These are phyloP conservation scores for Globisporangium apiculatum DNA, from an alignment of 352 stramenopile species.

Conservation along the genomic window DNA sequence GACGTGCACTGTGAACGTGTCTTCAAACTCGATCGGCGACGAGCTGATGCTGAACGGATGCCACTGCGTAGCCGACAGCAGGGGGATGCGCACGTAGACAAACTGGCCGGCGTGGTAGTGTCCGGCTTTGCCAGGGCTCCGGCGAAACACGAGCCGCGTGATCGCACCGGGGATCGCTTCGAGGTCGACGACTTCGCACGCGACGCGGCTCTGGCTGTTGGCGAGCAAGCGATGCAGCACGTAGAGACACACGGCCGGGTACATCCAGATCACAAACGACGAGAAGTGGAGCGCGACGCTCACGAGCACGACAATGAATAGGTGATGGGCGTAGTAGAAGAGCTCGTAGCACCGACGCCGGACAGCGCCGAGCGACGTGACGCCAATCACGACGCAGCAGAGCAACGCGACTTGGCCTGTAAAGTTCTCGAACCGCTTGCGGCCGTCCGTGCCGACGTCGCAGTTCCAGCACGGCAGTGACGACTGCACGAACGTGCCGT, in stretches of 20 bases:
- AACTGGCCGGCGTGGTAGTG: conserved; percentile 82
- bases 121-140: conserved; percentile 59
- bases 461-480: conserved; percentile 63
- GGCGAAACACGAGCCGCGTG: conserved; percentile 72
- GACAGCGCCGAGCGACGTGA: conserved; percentile 66
- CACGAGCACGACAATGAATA: conserved; percentile 80
- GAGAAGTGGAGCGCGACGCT: conserved; percentile 63
- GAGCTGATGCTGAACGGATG: conserved; percentile 85
- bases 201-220: conserved; percentile 57
- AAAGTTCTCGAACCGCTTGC: conserved; percentile 68
- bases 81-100: conserved; percentile 65
- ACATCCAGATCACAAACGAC: conserved; percentile 83
- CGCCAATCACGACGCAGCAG: conserved; percentile 64
- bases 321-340: conserved; percentile 87
- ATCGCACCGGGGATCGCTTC: conserved; percentile 79
- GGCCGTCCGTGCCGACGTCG: conserved; percentile 58
- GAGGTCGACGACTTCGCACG: conserved; percentile 76
- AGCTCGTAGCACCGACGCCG: conserved; percentile 75
- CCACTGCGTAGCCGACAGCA: conserved; percentile 72
- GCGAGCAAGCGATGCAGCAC: conserved; percentile 76
- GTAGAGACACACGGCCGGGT: conserved; percentile 67
- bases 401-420: conserved; percentile 61
- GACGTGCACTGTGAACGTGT: conserved; percentile 80
- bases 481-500: conserved; percentile 44
- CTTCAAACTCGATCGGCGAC: conserved; percentile 76